Evolutionary conservation across 2,329 filamentous ascomycete species (phyloP).

Genomic region (Pleoardoris graminearum): DNA sequence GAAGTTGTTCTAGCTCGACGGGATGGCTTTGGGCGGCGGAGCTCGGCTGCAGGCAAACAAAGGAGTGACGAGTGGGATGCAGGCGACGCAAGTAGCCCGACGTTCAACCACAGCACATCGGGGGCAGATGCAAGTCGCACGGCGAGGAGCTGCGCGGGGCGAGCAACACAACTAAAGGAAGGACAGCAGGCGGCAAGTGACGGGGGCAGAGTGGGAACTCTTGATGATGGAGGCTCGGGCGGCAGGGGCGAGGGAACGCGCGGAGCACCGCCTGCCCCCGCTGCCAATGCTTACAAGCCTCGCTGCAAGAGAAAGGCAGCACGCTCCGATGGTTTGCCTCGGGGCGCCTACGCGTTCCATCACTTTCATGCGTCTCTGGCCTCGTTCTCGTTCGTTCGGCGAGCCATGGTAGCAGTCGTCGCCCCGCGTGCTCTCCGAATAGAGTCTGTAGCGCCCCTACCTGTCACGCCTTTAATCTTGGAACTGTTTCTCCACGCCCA

Average conservation of each 20-base stretch:
- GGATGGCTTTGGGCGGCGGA: constrained; percentile 9
- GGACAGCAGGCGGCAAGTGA: constrained; percentile 3
- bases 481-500: not conserved
- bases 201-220: constrained; percentile 3
- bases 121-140: constrained; percentile 12
- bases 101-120: constrained; percentile 15
- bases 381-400: no score
- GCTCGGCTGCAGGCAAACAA: constrained; percentile 25
- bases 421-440: not conserved
- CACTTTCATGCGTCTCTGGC: not conserved
- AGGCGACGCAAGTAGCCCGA: constrained; percentile 8
- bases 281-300: not conserved
- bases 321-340: not conserved
- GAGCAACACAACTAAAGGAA: not conserved
- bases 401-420: not conserved
- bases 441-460: not conserved
- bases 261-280: not conserved
- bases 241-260: constrained; percentile 3
- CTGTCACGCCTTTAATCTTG: not conserved
- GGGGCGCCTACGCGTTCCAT: constrained; percentile 1
- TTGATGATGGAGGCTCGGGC: constrained; percentile 3
- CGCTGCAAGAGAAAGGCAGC: not conserved
- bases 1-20: constrained; percentile 5
- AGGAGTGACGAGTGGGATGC: constrained; percentile 40
- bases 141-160: not conserved